Conservation (phyloP, 2,329 filamentous ascomycete genomes). For the Monilinia polystroma region DNA sequence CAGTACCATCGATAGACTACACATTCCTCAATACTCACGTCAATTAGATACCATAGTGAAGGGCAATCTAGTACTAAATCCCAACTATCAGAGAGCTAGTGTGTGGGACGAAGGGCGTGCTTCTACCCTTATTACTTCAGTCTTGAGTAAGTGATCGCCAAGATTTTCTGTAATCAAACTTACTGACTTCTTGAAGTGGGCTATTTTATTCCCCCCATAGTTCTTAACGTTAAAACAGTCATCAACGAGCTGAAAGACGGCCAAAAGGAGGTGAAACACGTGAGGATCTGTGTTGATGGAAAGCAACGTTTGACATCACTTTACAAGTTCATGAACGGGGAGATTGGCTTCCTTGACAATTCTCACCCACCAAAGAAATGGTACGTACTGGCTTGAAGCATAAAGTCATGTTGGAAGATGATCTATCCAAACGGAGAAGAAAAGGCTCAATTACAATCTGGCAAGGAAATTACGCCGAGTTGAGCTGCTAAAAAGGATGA, state of each 20-base stretch:
- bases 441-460: not conserved
- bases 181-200: constrained; percentile 33
- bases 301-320: constrained; percentile 50
- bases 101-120: constrained; percentile 45
- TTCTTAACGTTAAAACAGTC: constrained; percentile 43
- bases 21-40: constrained; percentile 23
- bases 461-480: not conserved
- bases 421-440: not conserved
- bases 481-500: not conserved
- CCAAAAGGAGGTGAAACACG: constrained; percentile 28
- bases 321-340: constrained; percentile 46
- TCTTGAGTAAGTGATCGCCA: constrained; percentile 34
- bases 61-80: constrained; percentile 44
- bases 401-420: not conserved
- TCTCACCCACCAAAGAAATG: constrained; percentile 44
- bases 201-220: constrained; percentile 48
- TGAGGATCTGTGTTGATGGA: constrained; percentile 47
- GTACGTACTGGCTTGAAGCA: constrained; percentile 35
- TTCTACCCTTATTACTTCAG: constrained; percentile 37
- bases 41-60: constrained; percentile 37
- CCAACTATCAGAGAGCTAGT: constrained; percentile 49
- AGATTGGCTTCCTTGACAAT: constrained; percentile 46
- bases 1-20: not conserved
- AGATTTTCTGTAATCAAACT: constrained; percentile 12
- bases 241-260: constrained; percentile 26